A percentile compares a stretch with the other conserved stretches of the same genome.
Conservation (phyloP, 2,329 filamentous ascomycete species). For the Colletotrichum sp. region DNA sequence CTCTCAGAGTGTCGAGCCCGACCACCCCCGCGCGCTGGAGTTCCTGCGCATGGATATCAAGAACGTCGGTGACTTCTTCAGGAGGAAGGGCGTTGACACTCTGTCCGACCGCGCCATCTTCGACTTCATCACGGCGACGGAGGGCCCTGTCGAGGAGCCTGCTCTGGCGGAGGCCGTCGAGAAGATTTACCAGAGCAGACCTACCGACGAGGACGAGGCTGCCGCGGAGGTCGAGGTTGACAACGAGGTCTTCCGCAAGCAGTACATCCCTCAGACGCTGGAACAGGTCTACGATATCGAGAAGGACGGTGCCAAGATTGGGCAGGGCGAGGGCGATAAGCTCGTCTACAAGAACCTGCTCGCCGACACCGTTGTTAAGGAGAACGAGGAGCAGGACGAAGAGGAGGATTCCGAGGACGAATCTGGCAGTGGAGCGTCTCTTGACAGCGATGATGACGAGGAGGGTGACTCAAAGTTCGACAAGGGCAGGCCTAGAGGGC, state of each 20-base stretch:
- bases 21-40: conserved; percentile 90
- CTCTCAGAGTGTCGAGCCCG: conserved; percentile 95
- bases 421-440: conserved; percentile 54
- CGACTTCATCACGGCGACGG: conserved; percentile 74
- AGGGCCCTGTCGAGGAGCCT: conserved; percentile 65
- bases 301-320: conserved; percentile 81
- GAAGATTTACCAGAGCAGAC: conserved; percentile 66
- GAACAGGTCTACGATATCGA: conserved; percentile 97
- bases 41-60: conserved; percentile 99
- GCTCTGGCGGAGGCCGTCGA: conserved; percentile 68
- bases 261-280: conserved; percentile 95
- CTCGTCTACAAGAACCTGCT: conserved; percentile 87
- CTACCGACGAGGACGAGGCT: conserved; percentile 53
- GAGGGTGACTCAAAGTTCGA: conserved; percentile 62
- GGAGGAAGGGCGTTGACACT: conserved; percentile 80
- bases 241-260: conserved; percentile 91
- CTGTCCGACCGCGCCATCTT: conserved; percentile 83
- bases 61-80: conserved; percentile 94
- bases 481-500: conserved; percentile 76
- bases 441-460: conserved; percentile 47
- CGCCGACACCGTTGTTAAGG: conserved; percentile 66
- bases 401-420: conserved; percentile 43
- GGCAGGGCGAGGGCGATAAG: conserved; percentile 74
- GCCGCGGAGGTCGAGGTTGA: conserved; percentile 73
- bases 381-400: conserved; percentile 37